Evolutionary conservation across 2,329 filamentous ascomycete species (phyloP).

Genomic region (Elsinoe batatas): DNA sequence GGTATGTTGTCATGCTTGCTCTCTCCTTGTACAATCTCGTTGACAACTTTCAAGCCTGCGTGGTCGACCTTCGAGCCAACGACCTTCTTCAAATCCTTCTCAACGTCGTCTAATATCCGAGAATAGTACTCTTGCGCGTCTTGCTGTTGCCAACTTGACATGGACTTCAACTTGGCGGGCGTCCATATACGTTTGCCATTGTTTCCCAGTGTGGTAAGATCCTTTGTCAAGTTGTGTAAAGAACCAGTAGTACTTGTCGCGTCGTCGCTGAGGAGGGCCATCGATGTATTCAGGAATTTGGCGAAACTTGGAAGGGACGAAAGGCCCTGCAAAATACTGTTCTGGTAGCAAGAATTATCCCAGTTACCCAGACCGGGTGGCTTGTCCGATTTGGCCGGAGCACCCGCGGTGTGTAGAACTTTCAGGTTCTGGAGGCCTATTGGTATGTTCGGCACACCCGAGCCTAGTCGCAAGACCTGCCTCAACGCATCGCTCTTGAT

Average conservation of each 20-base stretch:
- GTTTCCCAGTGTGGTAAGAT: conserved; percentile 59
- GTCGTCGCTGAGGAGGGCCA: conserved; percentile 27
- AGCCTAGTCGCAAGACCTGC: conserved; percentile 30
- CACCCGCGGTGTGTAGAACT: not conserved
- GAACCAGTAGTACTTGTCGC: conserved; percentile 37
- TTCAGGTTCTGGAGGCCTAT: not conserved
- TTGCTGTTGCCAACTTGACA: conserved; percentile 93
- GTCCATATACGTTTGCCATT: conserved; percentile 75
- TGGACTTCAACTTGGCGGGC: conserved; percentile 69
- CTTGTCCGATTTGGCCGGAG: conserved; percentile 21
- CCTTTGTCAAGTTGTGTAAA: conserved; percentile 56
- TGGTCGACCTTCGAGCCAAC: conserved; percentile 16
- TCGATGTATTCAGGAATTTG: conserved; percentile 16
- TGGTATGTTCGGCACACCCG: conserved; percentile 19
- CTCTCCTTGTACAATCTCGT: conserved; percentile 6
- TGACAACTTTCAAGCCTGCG: conserved; percentile 7
- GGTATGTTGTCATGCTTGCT: conserved; percentile 4
- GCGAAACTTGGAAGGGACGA: conserved; percentile 62
- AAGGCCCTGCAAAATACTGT: conserved; percentile 67
- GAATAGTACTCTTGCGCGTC: conserved; percentile 97
- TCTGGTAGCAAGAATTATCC: conserved; percentile 96
- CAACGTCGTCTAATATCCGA: conserved; percentile 56
- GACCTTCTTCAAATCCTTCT: conserved; percentile 34
- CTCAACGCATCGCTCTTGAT: conserved; percentile 30
- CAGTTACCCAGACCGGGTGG: conserved; percentile 70